Conservation (phyloP, 1,284 basidiomycete genomes). For the Veloboletus limbatus region DNA sequence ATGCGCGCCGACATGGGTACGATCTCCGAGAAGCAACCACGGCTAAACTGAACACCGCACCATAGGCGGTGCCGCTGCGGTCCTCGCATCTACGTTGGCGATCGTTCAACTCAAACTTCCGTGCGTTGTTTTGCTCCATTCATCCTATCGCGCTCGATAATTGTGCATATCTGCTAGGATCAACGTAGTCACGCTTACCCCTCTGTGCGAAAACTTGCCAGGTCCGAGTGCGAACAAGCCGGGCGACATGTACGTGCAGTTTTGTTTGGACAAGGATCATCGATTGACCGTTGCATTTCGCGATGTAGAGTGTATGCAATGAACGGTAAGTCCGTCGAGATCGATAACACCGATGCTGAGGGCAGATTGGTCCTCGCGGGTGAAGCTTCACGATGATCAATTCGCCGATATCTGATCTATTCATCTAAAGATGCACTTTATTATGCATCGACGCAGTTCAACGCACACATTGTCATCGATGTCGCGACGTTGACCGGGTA, state of each 20-base stretch:
- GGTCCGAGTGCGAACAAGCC: slow-evolving; percentile 86
- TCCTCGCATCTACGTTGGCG: slow-evolving; percentile 69
- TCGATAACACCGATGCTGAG: slow-evolving; percentile 90
- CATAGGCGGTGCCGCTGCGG: slow-evolving; percentile 75
- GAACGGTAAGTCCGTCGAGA: slow-evolving; percentile 86
- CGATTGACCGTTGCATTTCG: not conserved
- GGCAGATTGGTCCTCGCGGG: slow-evolving; percentile 78
- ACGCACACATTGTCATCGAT: slow-evolving; percentile 81
- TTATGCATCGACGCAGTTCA: slow-evolving; percentile 77
- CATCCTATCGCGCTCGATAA: not conserved
- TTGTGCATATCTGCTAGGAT: slow-evolving; percentile 43
- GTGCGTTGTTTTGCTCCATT: slow-evolving; percentile 38
- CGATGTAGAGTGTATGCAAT: slow-evolving; percentile 82
- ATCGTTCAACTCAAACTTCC: slow-evolving; percentile 81
- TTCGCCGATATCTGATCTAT: not conserved
- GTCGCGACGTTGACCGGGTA: slow-evolving; percentile 80
- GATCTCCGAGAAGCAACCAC: slow-evolving; percentile 6
- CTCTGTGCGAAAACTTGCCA: slow-evolving; percentile 87
- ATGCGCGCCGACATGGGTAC: slow-evolving; percentile 85
- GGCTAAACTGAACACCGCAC: not conserved
- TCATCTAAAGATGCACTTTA: slow-evolving; percentile 73
- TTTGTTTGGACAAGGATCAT: not conserved
- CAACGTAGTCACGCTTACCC: slow-evolving; percentile 72
- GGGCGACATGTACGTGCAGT: slow-evolving; percentile 64
- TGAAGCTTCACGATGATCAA: slow-evolving; percentile 27